Evolutionary conservation across 345 rosid genomes (phyloP).

Genomic region (Isatis tinctoria): DNA sequence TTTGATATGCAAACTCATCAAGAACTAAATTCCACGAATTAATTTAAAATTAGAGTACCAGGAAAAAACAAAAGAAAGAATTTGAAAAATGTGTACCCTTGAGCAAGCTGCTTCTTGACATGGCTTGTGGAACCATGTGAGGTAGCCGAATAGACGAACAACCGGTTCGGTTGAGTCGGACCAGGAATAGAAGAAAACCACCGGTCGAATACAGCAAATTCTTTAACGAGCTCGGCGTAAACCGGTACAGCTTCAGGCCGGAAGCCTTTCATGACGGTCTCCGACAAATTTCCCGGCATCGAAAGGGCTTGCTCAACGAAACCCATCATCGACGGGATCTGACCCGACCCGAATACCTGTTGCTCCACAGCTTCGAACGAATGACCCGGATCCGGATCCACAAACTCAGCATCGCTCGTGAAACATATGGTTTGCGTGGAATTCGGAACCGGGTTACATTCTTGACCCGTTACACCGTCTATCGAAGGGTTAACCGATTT

Average conservation of each 20-base stretch:
- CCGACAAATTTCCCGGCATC: slow-evolving; percentile 62
- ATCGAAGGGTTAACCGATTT: slow-evolving; percentile 61
- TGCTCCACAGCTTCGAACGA: slow-evolving; percentile 80
- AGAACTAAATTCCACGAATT: not conserved
- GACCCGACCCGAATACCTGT: slow-evolving; percentile 75
- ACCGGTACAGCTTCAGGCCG: slow-evolving; percentile 70
- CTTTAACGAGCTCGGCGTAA: slow-evolving; percentile 55
- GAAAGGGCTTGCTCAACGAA: slow-evolving; percentile 90
- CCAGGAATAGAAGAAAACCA: slow-evolving; percentile 98
- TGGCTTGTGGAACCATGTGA: slow-evolving; percentile 96
- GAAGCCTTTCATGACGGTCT: slow-evolving; percentile 86
- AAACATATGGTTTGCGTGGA: slow-evolving; percentile 58
- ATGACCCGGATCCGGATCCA: slow-evolving; percentile 98
- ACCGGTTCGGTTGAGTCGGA: slow-evolving; percentile 93
- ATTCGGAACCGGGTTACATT: slow-evolving; percentile 70
- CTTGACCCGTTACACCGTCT: slow-evolving; percentile 81
- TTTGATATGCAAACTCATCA: not conserved
- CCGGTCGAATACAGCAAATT: slow-evolving; percentile 81
- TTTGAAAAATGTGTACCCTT: slow-evolving; percentile 40
- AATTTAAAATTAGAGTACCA: not conserved
- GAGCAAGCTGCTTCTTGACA: slow-evolving; percentile 64
- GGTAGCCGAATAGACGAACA: slow-evolving; percentile 85
- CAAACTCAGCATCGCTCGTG: slow-evolving; percentile 82
- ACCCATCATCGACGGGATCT: slow-evolving; percentile 81
- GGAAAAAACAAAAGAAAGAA: not conserved